Evolutionary conservation across 2,329 filamentous ascomycete species (phyloP).

Genomic region (Parafenestella ontariensis): DNA sequence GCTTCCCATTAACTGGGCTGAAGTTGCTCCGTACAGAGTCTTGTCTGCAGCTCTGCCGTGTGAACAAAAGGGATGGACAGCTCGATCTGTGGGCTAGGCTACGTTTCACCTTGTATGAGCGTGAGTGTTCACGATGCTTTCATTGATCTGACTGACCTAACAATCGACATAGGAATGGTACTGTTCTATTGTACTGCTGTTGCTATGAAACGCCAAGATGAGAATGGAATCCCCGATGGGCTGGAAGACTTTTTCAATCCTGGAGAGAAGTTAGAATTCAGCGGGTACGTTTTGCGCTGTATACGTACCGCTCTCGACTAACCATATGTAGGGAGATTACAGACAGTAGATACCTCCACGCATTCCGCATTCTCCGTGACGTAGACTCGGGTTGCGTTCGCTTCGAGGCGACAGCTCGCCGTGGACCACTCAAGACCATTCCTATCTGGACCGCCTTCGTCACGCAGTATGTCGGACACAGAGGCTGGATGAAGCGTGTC

Average conservation of each 20-base stretch:
- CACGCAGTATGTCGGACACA: conserved; percentile 53
- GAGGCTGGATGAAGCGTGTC: conserved; percentile 57
- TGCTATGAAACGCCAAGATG: conserved; percentile 65
- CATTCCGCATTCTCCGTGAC: conserved; percentile 63
- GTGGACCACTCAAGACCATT: conserved; percentile 60
- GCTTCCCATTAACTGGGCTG: conserved; percentile 59
- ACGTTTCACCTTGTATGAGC: conserved; percentile 62
- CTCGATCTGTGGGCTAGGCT: conserved; percentile 62
- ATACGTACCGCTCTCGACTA: conserved; percentile 4
- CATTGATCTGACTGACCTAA: conserved; percentile 7
- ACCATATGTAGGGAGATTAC: conserved; percentile 55
- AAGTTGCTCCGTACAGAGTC: conserved; percentile 52
- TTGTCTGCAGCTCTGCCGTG: conserved; percentile 50
- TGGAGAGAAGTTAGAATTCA: conserved; percentile 55
- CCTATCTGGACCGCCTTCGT: conserved; percentile 65
- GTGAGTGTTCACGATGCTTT: conserved; percentile 43
- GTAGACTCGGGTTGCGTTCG: conserved; percentile 59
- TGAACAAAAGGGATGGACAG: conserved; percentile 49
- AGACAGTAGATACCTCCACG: conserved; percentile 61
- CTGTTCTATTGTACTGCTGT: conserved; percentile 64
- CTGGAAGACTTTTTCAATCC: conserved; percentile 60
- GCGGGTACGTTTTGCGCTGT: conserved; percentile 50
- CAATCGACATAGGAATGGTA: conserved; percentile 56
- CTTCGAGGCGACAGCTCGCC: conserved; percentile 63
- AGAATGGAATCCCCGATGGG: conserved; percentile 45